Conservation (phyloP, 345 rosid genomes). For the Eucalyptus polybractea region DNA sequence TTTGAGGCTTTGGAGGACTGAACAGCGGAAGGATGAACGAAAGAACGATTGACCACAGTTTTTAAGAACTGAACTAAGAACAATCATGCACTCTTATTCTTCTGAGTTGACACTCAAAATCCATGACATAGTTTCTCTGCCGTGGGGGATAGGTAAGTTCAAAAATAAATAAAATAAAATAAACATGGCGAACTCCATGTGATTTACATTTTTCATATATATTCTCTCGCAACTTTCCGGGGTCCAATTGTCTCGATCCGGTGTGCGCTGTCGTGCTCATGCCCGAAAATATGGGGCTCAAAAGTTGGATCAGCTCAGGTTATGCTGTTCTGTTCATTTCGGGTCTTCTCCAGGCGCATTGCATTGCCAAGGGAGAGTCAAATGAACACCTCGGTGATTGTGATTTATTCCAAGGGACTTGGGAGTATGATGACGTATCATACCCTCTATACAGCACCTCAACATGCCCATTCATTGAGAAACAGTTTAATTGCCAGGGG, state of each 20-base stretch:
- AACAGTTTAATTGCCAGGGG: conserved; percentile 33
- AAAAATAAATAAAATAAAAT: neutral
- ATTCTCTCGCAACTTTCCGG: neutral
- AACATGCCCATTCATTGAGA: conserved; percentile 37
- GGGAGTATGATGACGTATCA: conserved; percentile 16
- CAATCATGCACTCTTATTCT: neutral
- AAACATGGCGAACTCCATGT: neutral
- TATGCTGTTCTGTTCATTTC: neutral
- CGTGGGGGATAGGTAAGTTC: neutral
- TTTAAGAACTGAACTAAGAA: neutral
- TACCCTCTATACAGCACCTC: conserved; percentile 24
- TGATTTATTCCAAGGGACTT: conserved; percentile 26
- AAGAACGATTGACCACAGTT: neutral
- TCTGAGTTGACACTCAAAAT: neutral
- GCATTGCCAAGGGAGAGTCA: neutral
- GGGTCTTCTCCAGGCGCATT: neutral
- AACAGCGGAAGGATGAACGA: neutral
- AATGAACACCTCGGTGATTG: neutral
- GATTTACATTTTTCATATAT: neutral
- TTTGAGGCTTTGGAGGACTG: neutral
- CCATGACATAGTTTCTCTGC: neutral
- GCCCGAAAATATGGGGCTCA: neutral
- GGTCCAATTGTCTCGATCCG: neutral
- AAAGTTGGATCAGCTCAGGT: neutral
- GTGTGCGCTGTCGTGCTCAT: neutral